Evolutionary conservation across 1,139 yeast species (phyloP), one percentile per base, ranked within the genome.

Genomic region (Zygosaccharomyces pseudobailii): DNA sequence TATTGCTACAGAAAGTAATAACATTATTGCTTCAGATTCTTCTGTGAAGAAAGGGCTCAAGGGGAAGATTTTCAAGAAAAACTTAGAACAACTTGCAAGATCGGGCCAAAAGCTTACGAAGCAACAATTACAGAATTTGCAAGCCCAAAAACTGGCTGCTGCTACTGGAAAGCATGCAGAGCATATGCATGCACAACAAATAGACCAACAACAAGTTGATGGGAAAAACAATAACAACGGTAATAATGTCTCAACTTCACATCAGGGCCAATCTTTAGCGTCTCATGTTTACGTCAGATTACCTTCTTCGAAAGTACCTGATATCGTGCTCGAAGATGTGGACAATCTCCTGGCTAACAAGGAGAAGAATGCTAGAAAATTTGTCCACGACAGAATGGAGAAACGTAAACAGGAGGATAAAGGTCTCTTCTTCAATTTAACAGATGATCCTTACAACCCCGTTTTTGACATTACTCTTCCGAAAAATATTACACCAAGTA

Each of bases 361-460:
- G 69, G 85, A 88, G 55, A 82, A 77, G 47, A 84, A 89, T 17
- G 84, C 90, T 54, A 82, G 82, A 55, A 78, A 82, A 47, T 94
- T 88, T 9, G 96, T 92, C 42, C 78, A 82, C 55, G 95, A 87
- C 56, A 87, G 87, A 65, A 74, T 92, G 65, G 80, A 82, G 44
- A 82, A 83, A 53, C 75, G 97, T 48, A 79, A 78, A 49, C 80
- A 79, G 46, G 80, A 76, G 48, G 97, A 92, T 66, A 77, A 76
- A 3, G 72, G 74, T 46, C 81, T 80, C 3, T 90, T 82, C 79
- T 77, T 86, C 55, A 92, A 92, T 62, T 75, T 87, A 47, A 87
- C 97, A 1, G 97, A 90, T 68, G 90, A 87, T 68, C 86, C 95
- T n/a, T 80, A 80, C 61, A 87, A 84, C 59, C 97, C 97, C n/a